Evolutionary conservation across 306 rosid species (phyloP).

Genomic region (Comarum palustre): DNA sequence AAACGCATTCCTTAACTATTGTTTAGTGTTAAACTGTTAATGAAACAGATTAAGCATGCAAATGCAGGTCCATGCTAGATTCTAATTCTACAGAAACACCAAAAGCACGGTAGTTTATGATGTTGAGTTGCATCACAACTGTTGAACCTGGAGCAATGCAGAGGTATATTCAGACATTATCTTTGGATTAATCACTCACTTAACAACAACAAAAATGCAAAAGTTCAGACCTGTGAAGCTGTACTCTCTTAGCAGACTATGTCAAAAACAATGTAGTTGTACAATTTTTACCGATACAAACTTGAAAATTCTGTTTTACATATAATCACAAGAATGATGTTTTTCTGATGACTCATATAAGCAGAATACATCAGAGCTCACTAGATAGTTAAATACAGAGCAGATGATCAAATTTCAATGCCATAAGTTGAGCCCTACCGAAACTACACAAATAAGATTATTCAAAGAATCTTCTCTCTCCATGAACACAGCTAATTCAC

Average conservation of each 20-base stretch:
- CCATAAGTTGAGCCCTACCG: background rate
- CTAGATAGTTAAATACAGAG: background rate
- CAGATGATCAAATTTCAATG: background rate
- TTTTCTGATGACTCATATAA: background rate
- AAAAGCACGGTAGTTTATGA: background rate
- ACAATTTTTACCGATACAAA: background rate
- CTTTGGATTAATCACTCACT: background rate
- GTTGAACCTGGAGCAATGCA: background rate
- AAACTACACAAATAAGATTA: background rate
- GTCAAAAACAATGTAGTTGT: background rate
- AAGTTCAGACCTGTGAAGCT: background rate
- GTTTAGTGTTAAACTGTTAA: background rate
- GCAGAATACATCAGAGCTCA: background rate
- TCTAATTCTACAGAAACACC: background rate
- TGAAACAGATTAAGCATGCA: background rate
- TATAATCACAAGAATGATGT: background rate
- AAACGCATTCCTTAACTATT: background rate
- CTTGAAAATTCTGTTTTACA: background rate
- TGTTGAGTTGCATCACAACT: background rate
- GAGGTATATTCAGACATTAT: background rate
- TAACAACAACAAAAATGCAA: background rate
- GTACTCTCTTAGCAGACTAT: background rate
- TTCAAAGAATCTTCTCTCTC: background rate
- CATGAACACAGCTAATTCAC: background rate
- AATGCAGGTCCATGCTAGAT: background rate